Conservation (phyloP, 805 yeast species). For the Hanseniaspora mollemarum region DNA sequence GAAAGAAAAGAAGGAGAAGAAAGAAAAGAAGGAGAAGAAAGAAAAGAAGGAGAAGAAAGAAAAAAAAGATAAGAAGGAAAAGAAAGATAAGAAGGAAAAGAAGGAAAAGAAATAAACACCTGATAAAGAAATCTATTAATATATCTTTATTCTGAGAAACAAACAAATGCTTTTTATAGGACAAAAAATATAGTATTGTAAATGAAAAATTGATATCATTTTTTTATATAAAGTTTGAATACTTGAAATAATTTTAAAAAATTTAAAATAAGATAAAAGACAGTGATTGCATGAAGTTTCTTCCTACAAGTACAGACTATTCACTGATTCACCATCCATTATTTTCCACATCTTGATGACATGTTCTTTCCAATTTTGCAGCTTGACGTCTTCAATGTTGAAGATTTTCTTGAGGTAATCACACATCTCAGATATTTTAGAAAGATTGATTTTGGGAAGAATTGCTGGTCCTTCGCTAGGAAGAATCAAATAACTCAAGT, state of each 20-base stretch:
- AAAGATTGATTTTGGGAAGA: slow-evolving; percentile 39
- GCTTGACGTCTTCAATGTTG: slow-evolving; percentile 5
- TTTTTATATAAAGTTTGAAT: neutral
- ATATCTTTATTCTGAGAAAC: neutral
- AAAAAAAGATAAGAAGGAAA: slow-evolving; percentile 39
- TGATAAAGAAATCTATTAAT: slow-evolving; percentile 28
- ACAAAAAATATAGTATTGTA: neutral
- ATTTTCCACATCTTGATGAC: slow-evolving; percentile 14
- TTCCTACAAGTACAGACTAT: slow-evolving; percentile 9
- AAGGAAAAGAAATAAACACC: slow-evolving; percentile 44
- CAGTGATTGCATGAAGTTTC: neutral
- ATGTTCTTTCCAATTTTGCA: neutral
- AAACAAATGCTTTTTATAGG: slow-evolving; percentile 4
- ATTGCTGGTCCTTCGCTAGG: slow-evolving; percentile 57
- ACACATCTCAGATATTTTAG: slow-evolving; percentile 25
- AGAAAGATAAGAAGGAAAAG: slow-evolving; percentile 39
- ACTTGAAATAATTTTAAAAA: neutral
- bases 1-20: slow-evolving; percentile 30
- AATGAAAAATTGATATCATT: neutral
- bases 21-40: slow-evolving; percentile 29
- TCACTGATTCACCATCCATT: slow-evolving; percentile 14
- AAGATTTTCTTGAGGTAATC: slow-evolving; percentile 19
- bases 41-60: slow-evolving; percentile 39
- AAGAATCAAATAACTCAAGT: slow-evolving; percentile 22
- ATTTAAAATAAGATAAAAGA: neutral